Evolutionary conservation across 257 asterid genomes (phyloP).

Genomic region (Avicennia marina): DNA sequence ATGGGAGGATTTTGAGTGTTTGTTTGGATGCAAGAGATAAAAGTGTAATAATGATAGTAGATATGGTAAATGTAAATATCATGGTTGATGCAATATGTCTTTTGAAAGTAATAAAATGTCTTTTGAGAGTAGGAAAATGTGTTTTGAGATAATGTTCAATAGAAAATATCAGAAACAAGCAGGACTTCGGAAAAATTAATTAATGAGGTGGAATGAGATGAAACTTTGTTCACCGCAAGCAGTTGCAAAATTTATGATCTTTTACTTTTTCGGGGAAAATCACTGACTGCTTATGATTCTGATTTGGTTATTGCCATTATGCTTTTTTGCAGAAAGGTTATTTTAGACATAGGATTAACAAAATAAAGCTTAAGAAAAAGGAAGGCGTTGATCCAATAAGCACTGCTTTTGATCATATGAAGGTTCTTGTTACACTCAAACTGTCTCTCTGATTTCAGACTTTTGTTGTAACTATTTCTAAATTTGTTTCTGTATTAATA

Average conservation of each 20-base stretch:
- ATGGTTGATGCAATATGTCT: too few species aligned
- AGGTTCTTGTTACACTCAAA: conserved; percentile 46
- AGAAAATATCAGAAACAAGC: too few species aligned
- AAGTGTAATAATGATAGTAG: neutral
- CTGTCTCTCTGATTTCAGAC: conserved; percentile 4
- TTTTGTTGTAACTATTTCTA: conserved; percentile 18
- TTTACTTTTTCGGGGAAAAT: too few species aligned
- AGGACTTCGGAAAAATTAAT: too few species aligned
- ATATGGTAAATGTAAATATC: too few species aligned
- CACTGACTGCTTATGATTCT: too few species aligned
- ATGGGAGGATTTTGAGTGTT: neutral
- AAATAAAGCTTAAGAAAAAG: conserved; percentile 46
- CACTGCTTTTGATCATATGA: conserved; percentile 97
- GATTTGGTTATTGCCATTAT: conserved; percentile 1
- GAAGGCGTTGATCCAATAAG: conserved; percentile 90
- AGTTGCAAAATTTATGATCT: too few species aligned
- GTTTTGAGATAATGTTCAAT: too few species aligned
- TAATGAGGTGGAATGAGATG: too few species aligned
- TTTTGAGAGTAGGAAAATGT: too few species aligned
- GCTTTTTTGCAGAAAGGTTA: conserved; percentile 64
- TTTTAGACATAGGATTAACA: conserved; percentile 37
- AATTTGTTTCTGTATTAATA: neutral
- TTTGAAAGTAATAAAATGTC: too few species aligned
- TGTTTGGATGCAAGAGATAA: neutral
- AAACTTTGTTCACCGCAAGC: too few species aligned